Conservation (phyloP, 78 protist species). For the Dictyostelium capitatum region DNA sequence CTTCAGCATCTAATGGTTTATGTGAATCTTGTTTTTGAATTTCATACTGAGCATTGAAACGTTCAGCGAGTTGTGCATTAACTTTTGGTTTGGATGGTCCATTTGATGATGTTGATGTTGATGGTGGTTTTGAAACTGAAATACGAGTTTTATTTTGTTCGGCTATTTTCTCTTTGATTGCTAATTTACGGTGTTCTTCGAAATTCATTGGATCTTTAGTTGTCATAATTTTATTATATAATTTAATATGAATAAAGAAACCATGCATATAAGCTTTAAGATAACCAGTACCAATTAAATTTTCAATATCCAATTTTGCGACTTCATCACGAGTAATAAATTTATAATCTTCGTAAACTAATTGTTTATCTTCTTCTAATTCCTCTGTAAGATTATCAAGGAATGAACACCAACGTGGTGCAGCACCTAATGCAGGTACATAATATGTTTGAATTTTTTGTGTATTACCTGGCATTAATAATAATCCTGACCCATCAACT, state of each 20-base stretch:
- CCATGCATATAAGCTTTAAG: slow-evolving; percentile 98
- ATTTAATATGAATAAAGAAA: slow-evolving; percentile 89
- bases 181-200: slow-evolving; percentile 65
- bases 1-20: background rate
- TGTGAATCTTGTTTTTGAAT: slow-evolving; percentile 19
- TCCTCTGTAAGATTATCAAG: slow-evolving; percentile 96
- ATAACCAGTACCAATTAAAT: slow-evolving; percentile 86
- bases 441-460: slow-evolving; percentile 91
- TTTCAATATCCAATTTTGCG: slow-evolving; percentile 41
- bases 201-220: slow-evolving; percentile 84
- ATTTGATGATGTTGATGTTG: background rate
- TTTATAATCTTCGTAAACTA: slow-evolving; percentile 94
- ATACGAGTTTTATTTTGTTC: slow-evolving; percentile 74
- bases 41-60: slow-evolving; percentile 6
- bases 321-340: slow-evolving; percentile 96
- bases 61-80: slow-evolving; percentile 75
- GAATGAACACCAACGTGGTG: slow-evolving; percentile 98
- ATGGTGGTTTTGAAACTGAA: slow-evolving; percentile 22
- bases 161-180: slow-evolving; percentile 65
- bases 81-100: slow-evolving; percentile 47
- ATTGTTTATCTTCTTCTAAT: slow-evolving; percentile 88
- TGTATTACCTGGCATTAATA: slow-evolving; percentile 91
- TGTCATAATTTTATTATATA: slow-evolving; percentile 70
- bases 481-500: slow-evolving; percentile 88
- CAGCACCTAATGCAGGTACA: slow-evolving; percentile 97